These are phyloP conservation scores for Aegilops bicornis DNA, from an alignment of 176 grass and related monocot genomes.

Conservation along the genomic window DNA sequence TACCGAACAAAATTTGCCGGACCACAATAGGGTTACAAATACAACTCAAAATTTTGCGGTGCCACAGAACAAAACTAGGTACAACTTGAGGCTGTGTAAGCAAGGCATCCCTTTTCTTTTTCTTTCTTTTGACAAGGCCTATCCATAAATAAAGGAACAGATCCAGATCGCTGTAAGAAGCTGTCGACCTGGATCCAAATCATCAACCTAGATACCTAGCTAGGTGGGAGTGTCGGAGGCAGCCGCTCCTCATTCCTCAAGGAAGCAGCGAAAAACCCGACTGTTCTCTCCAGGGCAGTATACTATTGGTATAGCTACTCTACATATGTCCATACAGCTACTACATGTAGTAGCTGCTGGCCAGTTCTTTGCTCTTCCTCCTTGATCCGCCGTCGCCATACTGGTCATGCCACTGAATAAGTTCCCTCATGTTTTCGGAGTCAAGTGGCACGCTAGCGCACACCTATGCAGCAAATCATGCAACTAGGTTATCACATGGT, in stretches of 20 bases:
- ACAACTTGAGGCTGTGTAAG: neutral
- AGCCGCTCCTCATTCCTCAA: neutral
- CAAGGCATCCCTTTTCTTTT: too few species aligned
- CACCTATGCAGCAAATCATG: constrained; percentile 45
- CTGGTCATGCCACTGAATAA: constrained; percentile 62
- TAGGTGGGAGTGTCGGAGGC: neutral
- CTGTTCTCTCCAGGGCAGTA: neutral
- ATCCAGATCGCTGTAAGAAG: constrained; percentile 14
- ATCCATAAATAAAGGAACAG: constrained; percentile 5
- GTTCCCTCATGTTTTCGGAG: constrained; percentile 48
- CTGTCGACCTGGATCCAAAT: neutral
- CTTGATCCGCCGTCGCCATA: constrained; percentile 67
- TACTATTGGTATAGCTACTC: constrained; percentile 6
- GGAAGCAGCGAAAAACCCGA: neutral
- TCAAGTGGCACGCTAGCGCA: constrained; percentile 61
- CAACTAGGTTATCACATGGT: neutral
- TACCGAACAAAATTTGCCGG: neutral
- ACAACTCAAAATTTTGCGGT: too few species aligned
- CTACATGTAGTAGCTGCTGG: constrained; percentile 67
- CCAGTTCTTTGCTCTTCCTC: constrained; percentile 53
- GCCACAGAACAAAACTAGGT: neutral
- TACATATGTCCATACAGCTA: constrained; percentile 11
- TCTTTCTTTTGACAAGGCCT: neutral
- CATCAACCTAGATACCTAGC: neutral
- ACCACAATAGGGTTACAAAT: neutral